A percentile compares a stretch with the other conserved stretches of the same genome.
Evolutionary conservation across 768 basidiomycete species (phyloP).

Genomic region (Mycena belliarum): DNA sequence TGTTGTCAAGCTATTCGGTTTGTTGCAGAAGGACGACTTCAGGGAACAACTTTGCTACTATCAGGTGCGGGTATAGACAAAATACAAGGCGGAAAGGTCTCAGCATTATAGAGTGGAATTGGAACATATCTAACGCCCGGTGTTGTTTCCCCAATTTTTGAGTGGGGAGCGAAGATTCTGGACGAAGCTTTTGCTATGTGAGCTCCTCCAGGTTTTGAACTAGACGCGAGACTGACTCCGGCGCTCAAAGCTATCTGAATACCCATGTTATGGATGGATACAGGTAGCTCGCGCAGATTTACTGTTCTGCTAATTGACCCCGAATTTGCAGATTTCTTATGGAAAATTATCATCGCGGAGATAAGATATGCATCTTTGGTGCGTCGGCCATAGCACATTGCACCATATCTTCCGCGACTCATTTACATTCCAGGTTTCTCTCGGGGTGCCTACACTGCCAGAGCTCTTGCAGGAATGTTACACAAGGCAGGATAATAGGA

Average conservation of each 20-base stretch:
- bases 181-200: conserved; percentile 78
- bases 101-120: conserved; percentile 35
- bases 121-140: conserved; percentile 62
- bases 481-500: conserved; percentile 49
- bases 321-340: conserved; percentile 49
- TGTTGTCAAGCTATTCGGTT: conserved; percentile 66
- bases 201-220: conserved; percentile 20
- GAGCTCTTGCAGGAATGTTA: conserved; percentile 76
- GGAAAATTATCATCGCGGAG: conserved; percentile 71
- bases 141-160: conserved; percentile 59
- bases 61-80: conserved; percentile 45
- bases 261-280: conserved; percentile 77
- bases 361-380: conserved; percentile 78
- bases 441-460: conserved; percentile 63
- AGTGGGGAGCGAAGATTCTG: conserved; percentile 58
- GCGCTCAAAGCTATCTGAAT: conserved; percentile 58
- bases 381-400: conserved; percentile 16
- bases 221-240: background rate
- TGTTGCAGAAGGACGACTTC: conserved; percentile 64
- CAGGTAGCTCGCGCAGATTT: conserved; percentile 31
- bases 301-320: background rate
- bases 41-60: conserved; percentile 67
- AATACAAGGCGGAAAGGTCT: too few species aligned
- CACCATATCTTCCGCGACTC: background rate
- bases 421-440: conserved; percentile 61